A percentile compares a stretch with the other conserved stretches of the same genome.
Evolutionary conservation across 78 protist genomes (phyloP).

Genomic region (Cyanophora paradoxa): DNA sequence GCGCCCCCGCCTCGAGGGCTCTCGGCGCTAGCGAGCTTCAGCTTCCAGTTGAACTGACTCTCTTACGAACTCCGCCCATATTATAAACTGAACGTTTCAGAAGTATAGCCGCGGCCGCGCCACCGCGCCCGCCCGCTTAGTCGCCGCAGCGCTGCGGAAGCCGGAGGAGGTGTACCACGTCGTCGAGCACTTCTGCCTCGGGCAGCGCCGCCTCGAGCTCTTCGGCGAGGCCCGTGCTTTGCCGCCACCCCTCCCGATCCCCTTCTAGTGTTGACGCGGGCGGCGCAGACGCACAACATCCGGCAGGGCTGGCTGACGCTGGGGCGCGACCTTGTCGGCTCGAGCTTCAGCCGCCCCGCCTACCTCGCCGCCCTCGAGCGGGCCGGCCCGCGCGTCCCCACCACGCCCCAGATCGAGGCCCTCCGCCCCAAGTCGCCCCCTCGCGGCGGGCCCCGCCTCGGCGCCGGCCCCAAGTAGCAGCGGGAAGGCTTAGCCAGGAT

Average conservation of each 20-base stretch:
- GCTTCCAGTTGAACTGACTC: too few species aligned
- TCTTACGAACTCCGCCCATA: too few species aligned
- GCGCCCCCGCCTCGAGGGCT: too few species aligned
- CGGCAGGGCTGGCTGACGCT: conserved; percentile 40
- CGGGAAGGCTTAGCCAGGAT: too few species aligned
- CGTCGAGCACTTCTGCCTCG: conserved; percentile 30
- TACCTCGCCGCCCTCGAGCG: neutral
- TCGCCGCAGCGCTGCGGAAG: neutral
- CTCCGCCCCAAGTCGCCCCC: conserved; percentile 30
- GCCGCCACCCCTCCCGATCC: neutral
- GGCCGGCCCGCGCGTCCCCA: neutral
- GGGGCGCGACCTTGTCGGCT: neutral
- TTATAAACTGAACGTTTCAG: too few species aligned
- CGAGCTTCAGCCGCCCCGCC: neutral
- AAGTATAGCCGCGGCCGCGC: neutral
- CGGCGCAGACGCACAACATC: conserved; percentile 22
- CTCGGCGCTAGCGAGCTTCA: too few species aligned
- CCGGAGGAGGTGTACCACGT: conserved; percentile 33
- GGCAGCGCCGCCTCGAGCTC: conserved; percentile 34
- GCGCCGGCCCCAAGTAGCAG: too few species aligned
- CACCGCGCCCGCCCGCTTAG: neutral
- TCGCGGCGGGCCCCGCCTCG: too few species aligned
- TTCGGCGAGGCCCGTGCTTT: conserved; percentile 36
- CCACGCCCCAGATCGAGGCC: conserved; percentile 1
- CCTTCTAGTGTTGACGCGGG: too few species aligned